Conservation (phyloP, 2,329 filamentous ascomycete species). For the Microsporum audouinii region DNA sequence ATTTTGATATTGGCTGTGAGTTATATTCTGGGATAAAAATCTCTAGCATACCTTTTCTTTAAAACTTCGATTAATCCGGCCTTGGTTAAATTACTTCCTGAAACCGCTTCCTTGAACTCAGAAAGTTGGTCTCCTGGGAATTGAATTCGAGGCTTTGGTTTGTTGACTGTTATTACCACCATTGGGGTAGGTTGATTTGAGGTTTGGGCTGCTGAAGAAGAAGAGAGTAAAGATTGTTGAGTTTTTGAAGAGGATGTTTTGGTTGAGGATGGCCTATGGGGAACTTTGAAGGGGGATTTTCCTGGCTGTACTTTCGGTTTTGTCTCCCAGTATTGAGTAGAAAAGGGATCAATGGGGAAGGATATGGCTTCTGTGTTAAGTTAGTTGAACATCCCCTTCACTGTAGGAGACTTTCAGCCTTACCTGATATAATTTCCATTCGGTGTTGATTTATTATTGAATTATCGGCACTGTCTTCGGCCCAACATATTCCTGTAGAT, state of each 20-base stretch:
- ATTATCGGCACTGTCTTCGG: conserved; percentile 45
- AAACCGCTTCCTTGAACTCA: conserved; percentile 59
- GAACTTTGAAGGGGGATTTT: conserved; percentile 15
- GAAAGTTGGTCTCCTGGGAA: conserved; percentile 51
- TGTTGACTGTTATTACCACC: not conserved
- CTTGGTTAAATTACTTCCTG: conserved; percentile 62
- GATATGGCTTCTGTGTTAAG: conserved; percentile 30
- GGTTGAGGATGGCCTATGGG: conserved; percentile 5
- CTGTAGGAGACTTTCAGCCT: not conserved
- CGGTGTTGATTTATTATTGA: conserved; percentile 48
- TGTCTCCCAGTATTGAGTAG: conserved; percentile 58
- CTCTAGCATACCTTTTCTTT: conserved; percentile 49
- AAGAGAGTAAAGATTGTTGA: conserved; percentile 1
- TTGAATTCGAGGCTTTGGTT: conserved; percentile 27
- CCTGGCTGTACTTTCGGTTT: conserved; percentile 18
- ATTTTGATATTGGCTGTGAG: not conserved
- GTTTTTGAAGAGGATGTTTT: not conserved
- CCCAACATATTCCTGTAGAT: conserved; percentile 75
- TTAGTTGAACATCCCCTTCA: not conserved
- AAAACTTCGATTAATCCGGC: conserved; percentile 62
- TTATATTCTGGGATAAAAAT: too few species aligned
- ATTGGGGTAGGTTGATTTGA: not conserved
- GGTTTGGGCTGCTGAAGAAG: not conserved
- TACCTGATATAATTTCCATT: conserved; percentile 65
- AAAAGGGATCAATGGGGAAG: conserved; percentile 72